These are phyloP conservation scores for Pseudogymnoascus sp. DNA, from an alignment of 2,329 filamentous ascomycete genomes.

Conservation along the genomic window DNA sequence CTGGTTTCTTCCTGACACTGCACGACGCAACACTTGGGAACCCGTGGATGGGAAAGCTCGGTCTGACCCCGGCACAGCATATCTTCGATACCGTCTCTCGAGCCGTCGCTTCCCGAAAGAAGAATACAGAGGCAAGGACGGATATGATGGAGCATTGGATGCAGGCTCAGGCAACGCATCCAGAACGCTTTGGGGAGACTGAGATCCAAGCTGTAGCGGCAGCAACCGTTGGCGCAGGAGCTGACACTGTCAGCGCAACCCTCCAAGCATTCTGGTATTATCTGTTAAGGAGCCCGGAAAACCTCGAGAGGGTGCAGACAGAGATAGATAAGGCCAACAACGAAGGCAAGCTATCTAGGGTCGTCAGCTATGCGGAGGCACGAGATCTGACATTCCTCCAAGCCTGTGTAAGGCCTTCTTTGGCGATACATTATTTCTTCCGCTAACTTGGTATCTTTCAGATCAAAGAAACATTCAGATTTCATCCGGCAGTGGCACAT, in stretches of 20 bases:
- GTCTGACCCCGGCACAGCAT: conserved; percentile 30
- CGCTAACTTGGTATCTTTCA: not conserved
- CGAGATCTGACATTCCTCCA: conserved; percentile 29
- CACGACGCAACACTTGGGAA: conserved; percentile 32
- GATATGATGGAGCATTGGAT: conserved; percentile 34
- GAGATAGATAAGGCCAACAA: conserved; percentile 19
- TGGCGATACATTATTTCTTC: not conserved
- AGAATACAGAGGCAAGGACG: conserved; percentile 26
- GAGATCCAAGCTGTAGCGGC: conserved; percentile 30
- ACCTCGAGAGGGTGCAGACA: conserved; percentile 19
- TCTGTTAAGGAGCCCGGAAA: conserved; percentile 24
- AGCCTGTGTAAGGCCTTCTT: conserved; percentile 24
- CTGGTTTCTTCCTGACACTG: conserved; percentile 30
- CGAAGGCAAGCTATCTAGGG: conserved; percentile 14
- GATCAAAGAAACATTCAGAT: conserved; percentile 30
- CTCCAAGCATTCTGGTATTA: conserved; percentile 31
- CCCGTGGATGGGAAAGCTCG: conserved; percentile 29
- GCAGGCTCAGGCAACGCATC: conserved; percentile 25
- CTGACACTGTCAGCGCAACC: conserved; percentile 31
- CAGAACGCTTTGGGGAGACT: conserved; percentile 28
- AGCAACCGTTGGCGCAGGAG: conserved; percentile 31
- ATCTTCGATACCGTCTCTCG: conserved; percentile 31
- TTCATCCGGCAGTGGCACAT: conserved; percentile 27
- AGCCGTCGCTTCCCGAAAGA: conserved; percentile 27
- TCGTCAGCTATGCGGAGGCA: conserved; percentile 23